These are phyloP conservation scores for Apostasia shenzhenica DNA, from an alignment of 106 monocot species.

Conservation along the genomic window DNA sequence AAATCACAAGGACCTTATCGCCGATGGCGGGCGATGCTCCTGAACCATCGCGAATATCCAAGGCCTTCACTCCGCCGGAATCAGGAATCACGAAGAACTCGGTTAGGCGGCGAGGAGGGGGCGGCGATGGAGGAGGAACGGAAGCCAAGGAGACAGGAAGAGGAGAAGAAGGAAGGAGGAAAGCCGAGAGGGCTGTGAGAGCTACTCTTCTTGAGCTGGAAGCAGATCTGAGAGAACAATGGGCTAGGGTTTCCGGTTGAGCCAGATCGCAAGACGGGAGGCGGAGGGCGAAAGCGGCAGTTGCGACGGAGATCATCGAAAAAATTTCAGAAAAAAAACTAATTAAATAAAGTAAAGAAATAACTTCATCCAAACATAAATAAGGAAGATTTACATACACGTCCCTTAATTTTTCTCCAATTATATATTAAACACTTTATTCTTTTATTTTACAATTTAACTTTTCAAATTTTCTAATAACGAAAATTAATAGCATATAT, in stretches of 20 bases:
- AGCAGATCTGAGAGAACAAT: neutral
- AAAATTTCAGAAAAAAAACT: no score
- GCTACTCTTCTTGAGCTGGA: conserved; percentile 8
- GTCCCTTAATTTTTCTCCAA: no score
- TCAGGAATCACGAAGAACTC: conserved; percentile 20
- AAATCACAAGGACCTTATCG: conserved; percentile 21
- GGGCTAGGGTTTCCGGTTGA: conserved; percentile 10
- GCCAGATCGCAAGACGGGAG: no score
- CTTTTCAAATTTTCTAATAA: no score
- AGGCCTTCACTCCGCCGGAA: conserved; percentile 33
- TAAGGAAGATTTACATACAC: no score
- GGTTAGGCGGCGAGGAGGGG: neutral
- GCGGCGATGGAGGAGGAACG: conserved; percentile 7
- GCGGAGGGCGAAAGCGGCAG: neutral
- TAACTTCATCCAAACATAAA: no score
- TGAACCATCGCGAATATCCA: conserved; percentile 29
- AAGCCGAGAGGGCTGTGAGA: conserved; percentile 6
- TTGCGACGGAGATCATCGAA: no score
- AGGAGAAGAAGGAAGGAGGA: neutral
- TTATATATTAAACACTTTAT: no score
- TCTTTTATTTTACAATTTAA: no score
- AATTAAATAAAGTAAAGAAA: no score
- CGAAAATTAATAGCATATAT: no score
- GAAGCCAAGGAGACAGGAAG: neutral
- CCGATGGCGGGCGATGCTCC: conserved; percentile 26